Evolutionary conservation across 2,329 filamentous ascomycete genomes (phyloP).

Genomic region (Colletotrichum sublineola): DNA sequence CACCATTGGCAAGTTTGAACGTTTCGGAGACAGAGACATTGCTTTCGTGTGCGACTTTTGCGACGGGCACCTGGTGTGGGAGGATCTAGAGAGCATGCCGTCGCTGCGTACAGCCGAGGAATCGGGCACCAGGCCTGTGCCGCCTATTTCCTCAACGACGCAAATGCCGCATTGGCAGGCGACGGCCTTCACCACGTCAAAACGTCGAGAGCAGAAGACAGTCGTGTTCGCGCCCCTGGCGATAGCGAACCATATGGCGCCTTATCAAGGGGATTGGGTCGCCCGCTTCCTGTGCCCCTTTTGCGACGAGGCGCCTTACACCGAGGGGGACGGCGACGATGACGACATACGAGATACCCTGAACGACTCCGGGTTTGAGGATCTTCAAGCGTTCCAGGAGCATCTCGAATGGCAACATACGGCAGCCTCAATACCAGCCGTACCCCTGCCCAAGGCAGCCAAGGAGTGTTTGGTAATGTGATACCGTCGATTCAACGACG

Average conservation of each 20-base stretch:
- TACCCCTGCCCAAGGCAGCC: slow-evolving; percentile 49
- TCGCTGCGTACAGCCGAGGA: slow-evolving; percentile 51
- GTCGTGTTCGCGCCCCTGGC: slow-evolving; percentile 70
- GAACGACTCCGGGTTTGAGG: slow-evolving; percentile 63
- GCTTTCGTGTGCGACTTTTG: slow-evolving; percentile 73
- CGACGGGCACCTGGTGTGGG: slow-evolving; percentile 71
- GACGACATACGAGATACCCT: slow-evolving; percentile 63
- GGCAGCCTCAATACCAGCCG: slow-evolving; percentile 52
- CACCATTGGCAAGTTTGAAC: slow-evolving; percentile 66
- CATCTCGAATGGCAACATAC: slow-evolving; percentile 71
- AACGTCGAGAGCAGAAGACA: slow-evolving; percentile 56
- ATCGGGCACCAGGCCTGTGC: slow-evolving; percentile 14
- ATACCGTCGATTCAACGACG: slow-evolving; percentile 33
- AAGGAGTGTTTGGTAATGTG: slow-evolving; percentile 64
- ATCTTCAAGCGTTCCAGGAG: slow-evolving; percentile 63
- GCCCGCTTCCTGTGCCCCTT: slow-evolving; percentile 67
- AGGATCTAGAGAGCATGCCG: slow-evolving; percentile 67
- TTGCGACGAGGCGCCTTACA: slow-evolving; percentile 65
- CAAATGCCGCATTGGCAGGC: slow-evolving; percentile 65
- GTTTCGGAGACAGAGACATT: slow-evolving; percentile 66
- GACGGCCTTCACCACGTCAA: slow-evolving; percentile 56
- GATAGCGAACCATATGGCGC: slow-evolving; percentile 69
- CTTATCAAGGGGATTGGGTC: slow-evolving; percentile 64
- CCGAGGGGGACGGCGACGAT: slow-evolving; percentile 62
- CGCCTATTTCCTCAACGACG: slow-evolving; percentile 38